phyloP scores from a whole-genome alignment of 768 basidiomycete genomes.

The Xerocomus potaroensis region DNA sequence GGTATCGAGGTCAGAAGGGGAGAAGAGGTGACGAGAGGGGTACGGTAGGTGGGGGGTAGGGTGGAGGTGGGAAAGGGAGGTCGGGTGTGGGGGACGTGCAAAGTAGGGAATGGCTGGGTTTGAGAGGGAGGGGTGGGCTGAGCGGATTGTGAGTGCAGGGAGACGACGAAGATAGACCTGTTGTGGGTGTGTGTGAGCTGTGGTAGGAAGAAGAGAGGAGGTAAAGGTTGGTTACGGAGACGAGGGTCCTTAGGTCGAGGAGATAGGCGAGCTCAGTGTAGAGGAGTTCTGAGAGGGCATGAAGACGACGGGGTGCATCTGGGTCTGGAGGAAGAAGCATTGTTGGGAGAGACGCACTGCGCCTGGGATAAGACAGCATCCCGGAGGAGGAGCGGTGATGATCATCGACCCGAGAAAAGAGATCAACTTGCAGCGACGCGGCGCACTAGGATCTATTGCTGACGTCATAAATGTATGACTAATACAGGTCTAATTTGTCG shows the following conservation, averaged over 20 bases:
- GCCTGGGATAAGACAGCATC: constrained; percentile 16
- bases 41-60: constrained; percentile 18
- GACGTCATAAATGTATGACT: constrained; percentile 14
- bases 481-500: constrained; percentile 62
- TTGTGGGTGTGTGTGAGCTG: no score
- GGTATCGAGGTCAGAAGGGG: constrained; percentile 51
- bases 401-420: neutral
- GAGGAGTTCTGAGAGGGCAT: constrained; percentile 82
- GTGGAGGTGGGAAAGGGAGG: constrained; percentile 38
- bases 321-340: constrained; percentile 16
- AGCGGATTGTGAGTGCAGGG: constrained; percentile 40
- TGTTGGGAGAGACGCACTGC: constrained; percentile 41
- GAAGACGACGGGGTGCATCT: constrained; percentile 50
- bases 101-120: constrained; percentile 27
- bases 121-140: constrained; percentile 23
- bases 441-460: neutral
- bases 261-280: constrained; percentile 83
- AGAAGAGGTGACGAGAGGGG: constrained; percentile 48
- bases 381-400: no score
- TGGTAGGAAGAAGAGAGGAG: neutral
- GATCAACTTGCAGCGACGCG: constrained; percentile 6
- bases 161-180: constrained; percentile 67
- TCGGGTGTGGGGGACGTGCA: constrained; percentile 41
- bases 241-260: constrained; percentile 69
- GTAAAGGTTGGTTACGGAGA: constrained; percentile 67